Percentiles rank a stretch among this genome's conserved stretches.
phyloP scores from a whole-genome alignment of 2,329 filamentous ascomycete genomes.

The Shiraia sp. region DNA sequence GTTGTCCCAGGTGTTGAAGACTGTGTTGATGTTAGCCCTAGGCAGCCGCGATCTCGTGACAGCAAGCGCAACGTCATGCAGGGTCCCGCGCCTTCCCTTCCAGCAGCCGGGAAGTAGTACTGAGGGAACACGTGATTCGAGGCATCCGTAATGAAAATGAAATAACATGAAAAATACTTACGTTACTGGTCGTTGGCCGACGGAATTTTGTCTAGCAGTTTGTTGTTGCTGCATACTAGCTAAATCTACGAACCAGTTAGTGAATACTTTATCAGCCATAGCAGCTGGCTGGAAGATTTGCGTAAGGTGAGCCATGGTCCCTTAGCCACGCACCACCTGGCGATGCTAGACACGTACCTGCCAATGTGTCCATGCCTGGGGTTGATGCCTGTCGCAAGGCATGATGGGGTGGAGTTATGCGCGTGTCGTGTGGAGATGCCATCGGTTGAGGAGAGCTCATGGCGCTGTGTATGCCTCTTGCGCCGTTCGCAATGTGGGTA shows the following conservation, averaged over 20 bases:
- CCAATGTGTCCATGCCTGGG: slow-evolving; percentile 53
- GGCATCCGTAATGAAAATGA: background rate
- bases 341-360: slow-evolving; percentile 42
- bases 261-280: background rate
- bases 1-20: slow-evolving; percentile 39
- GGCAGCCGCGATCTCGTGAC: slow-evolving; percentile 27
- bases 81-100: background rate
- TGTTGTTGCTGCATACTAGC: slow-evolving; percentile 54
- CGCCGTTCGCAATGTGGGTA: slow-evolving; percentile 34
- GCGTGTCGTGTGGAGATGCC: slow-evolving; percentile 36
- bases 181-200: slow-evolving; percentile 43
- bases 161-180: slow-evolving; percentile 19
- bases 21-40: slow-evolving; percentile 15
- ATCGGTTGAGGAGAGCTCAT: slow-evolving; percentile 36
- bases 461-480: slow-evolving; percentile 34
- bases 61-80: slow-evolving; percentile 8
- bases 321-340: slow-evolving; percentile 2
- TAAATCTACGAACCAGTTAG: slow-evolving; percentile 43
- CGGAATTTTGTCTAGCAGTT: slow-evolving; percentile 42
- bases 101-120: too few relatives aligned
- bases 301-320: too few relatives aligned
- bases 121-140: too few relatives aligned
- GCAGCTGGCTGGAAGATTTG: too few relatives aligned
- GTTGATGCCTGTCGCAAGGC: slow-evolving; percentile 49
- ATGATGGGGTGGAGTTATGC: slow-evolving; percentile 39